phyloP scores from a whole-genome alignment of 306 rosid species.

The Vicia villosa region DNA sequence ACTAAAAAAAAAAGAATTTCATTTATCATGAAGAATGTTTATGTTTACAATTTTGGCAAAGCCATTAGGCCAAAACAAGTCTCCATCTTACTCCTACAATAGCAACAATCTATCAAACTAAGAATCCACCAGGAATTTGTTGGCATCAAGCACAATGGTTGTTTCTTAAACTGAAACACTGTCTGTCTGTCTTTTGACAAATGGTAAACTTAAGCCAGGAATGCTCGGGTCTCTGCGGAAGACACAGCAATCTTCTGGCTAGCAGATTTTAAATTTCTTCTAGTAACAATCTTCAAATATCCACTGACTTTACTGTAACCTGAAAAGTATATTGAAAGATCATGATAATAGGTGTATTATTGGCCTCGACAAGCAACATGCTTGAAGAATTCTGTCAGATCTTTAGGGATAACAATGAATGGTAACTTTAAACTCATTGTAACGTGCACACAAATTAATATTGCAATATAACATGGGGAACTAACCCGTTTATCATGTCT shows the following conservation, averaged over 20 bases:
- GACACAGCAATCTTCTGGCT: slow-evolving; percentile 11
- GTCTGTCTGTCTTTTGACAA: slow-evolving; percentile 20
- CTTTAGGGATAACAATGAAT: slow-evolving; percentile 1
- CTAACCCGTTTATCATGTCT: slow-evolving; percentile 55
- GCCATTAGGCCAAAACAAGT: slow-evolving; percentile 8
- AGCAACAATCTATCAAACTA: slow-evolving; percentile 26
- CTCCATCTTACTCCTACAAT: slow-evolving; percentile 6
- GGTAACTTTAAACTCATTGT: background rate
- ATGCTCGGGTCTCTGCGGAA: background rate
- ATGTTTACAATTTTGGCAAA: slow-evolving; percentile 34
- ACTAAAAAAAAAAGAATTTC: background rate
- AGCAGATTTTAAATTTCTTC: slow-evolving; percentile 1
- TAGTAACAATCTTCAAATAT: slow-evolving; percentile 9
- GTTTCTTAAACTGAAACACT: slow-evolving; percentile 9
- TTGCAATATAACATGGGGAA: slow-evolving; percentile 11
- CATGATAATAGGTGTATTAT: slow-evolving; percentile 11
- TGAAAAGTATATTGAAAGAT: slow-evolving; percentile 16
- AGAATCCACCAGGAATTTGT: slow-evolving; percentile 10
- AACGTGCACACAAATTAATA: background rate
- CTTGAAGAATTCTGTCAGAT: background rate
- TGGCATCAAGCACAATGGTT: slow-evolving; percentile 2
- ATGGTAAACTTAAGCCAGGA: slow-evolving; percentile 5
- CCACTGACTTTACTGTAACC: slow-evolving; percentile 19
- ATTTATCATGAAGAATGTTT: slow-evolving; percentile 25
- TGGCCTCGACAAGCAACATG: slow-evolving; percentile 6